Conservation (phyloP, 768 basidiomycete genomes). For the Leccinum boreale region DNA sequence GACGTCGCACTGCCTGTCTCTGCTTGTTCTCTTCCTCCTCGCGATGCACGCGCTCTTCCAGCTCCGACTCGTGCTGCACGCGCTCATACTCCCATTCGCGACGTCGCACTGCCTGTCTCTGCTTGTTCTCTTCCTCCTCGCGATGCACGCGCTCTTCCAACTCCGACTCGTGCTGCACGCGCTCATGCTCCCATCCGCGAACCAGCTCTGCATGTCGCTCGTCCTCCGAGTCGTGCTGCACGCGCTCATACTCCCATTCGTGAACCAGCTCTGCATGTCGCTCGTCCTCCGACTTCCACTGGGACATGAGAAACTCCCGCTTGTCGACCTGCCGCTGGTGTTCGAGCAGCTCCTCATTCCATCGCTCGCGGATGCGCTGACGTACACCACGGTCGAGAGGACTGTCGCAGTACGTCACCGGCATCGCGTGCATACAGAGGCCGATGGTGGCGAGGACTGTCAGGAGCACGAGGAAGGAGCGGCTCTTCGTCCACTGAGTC, state of each 20-base stretch:
- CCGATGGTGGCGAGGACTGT: background rate
- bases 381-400: constrained; percentile 17
- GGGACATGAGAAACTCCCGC: constrained; percentile 8
- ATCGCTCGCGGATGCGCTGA: constrained; percentile 19
- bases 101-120: background rate
- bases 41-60: background rate
- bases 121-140: background rate
- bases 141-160: background rate
- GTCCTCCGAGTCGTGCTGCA: constrained; percentile 11
- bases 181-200: constrained; percentile 21
- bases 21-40: background rate
- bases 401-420: background rate
- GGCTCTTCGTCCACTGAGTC: background rate
- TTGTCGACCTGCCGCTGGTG: constrained; percentile 14
- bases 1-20: background rate
- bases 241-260: constrained; percentile 21
- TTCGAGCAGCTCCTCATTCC: constrained; percentile 15
- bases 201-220: constrained; percentile 3
- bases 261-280: constrained; percentile 2
- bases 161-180: constrained; percentile 6
- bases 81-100: constrained; percentile 21
- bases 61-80: constrained; percentile 5
- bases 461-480: background rate
- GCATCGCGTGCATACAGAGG: background rate
- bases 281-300: constrained; percentile 22